Evolutionary conservation across 1,284 basidiomycete species (phyloP), one percentile per base, ranked within the genome.

Genomic region (Microbotryum silenes-acaulis): DNA sequence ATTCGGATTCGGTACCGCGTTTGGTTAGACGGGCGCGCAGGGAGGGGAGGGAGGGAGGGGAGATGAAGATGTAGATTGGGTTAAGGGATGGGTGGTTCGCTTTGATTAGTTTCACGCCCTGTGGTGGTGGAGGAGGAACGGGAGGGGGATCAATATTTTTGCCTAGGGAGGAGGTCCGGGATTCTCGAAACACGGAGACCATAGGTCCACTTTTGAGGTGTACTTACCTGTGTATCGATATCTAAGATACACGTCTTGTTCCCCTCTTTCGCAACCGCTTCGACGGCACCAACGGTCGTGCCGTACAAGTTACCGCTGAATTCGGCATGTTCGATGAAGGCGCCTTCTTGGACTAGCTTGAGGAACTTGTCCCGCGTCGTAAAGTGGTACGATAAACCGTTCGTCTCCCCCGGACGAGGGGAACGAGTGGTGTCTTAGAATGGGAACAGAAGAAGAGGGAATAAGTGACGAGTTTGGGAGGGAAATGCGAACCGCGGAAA

Each of bases 221-320:
- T 21, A 79, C 80, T 63, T 72, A 88, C 89, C 84, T 94, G 92
- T 16, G 91, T 86, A 74, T 99, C 94, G 68, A 99, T 98, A 75
- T 99, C 94, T 51, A 99, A 82, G 59, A 99, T 85, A 74, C 94
- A 97, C 18, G 91, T 78, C 58, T 75, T 75, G 4, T 70, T 70
- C 45, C 86, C 87, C 45, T 74, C 62, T 33, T 70, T 69, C 14
- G 75, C 72, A 37, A 83, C 80, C 57, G 78, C 80, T 60, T 78
- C 74, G 23, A 85, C 79, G 9, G 82, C 86, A 66, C 84, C 82
- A 66, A 87, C 86, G 61, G 87, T 91, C 4, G 94, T 97, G 29
- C 94, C 96, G 74, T 98, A 96, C 74, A 84, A 82, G 75, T 97
- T 97, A 29, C 88, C 86, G 4, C 90, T 92, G 77, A 97, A 98